phyloP scores from a whole-genome alignment of 805 yeast genomes.

The Starmerella powellii region DNA sequence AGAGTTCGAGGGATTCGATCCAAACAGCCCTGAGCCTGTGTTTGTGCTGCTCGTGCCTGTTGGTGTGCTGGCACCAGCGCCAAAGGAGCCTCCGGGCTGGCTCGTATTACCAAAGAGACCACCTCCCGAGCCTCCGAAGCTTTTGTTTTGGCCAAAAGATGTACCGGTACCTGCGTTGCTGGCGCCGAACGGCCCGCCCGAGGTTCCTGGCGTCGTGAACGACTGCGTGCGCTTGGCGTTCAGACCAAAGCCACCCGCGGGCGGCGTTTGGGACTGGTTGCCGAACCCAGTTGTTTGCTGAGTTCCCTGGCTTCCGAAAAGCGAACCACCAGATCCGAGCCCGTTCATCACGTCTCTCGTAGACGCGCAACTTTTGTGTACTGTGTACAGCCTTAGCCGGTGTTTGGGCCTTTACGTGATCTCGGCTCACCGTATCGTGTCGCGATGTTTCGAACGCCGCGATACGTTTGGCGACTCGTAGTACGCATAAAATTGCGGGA shows the following conservation, averaged over 20 bases:
- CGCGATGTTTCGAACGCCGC: too few relatives aligned
- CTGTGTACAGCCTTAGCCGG: background rate
- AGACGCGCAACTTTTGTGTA: background rate
- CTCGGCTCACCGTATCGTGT: too few relatives aligned
- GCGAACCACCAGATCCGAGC: background rate
- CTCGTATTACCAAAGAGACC: background rate
- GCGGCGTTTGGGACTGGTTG: background rate
- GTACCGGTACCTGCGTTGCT: background rate
- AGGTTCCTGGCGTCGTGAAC: constrained; percentile 1
- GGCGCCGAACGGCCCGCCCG: constrained; percentile 10
- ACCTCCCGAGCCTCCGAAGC: too few relatives aligned
- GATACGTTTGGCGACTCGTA: too few relatives aligned
- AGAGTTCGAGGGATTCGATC: background rate
- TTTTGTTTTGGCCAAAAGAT: constrained; percentile 5
- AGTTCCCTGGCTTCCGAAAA: background rate
- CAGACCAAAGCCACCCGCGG: background rate
- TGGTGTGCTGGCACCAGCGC: constrained; percentile 18
- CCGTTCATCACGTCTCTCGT: background rate
- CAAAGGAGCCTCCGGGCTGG: constrained; percentile 20
- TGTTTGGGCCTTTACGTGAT: too few relatives aligned
- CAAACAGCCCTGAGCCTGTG: constrained; percentile 21
- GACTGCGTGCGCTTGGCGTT: constrained; percentile 8
- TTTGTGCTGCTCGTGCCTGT: too few relatives aligned
- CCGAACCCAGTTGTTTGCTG: background rate
- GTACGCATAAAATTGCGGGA: too few relatives aligned